A percentile compares a stretch with the other conserved stretches of the same genome.
phyloP scores from a whole-genome alignment of 2,329 filamentous ascomycete genomes.

The Emmonsiellopsis sp. region DNA sequence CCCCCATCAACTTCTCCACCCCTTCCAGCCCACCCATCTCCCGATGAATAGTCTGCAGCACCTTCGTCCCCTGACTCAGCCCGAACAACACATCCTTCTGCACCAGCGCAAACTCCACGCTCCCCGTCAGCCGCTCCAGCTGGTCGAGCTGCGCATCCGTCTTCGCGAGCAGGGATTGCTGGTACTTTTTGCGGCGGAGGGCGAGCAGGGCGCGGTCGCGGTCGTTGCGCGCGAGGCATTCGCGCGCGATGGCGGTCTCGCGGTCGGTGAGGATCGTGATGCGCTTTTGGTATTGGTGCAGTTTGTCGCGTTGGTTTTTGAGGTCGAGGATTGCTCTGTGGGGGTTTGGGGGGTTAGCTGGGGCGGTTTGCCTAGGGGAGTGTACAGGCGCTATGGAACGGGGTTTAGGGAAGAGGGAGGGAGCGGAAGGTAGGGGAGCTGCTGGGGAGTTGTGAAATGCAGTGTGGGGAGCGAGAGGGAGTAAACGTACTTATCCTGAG shows the following conservation, averaged over 20 bases:
- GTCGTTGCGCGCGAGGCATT: conserved; percentile 72
- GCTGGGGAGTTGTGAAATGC: background rate
- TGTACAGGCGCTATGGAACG: conserved; percentile 1
- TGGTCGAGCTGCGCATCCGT: conserved; percentile 92
- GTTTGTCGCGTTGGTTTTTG: conserved; percentile 93
- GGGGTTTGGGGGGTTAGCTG: conserved; percentile 4
- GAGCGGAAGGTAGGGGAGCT: background rate
- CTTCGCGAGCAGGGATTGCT: conserved; percentile 77
- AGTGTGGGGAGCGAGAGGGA: background rate
- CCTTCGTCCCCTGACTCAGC: conserved; percentile 79
- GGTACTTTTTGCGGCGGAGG: conserved; percentile 90
- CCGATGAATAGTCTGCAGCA: conserved; percentile 80
- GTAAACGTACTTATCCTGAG: conserved; percentile 70
- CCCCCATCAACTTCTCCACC: conserved; percentile 90
- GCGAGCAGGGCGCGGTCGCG: conserved; percentile 76
- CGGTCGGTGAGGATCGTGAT: conserved; percentile 77
- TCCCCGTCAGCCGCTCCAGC: conserved; percentile 76
- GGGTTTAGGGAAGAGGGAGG: background rate
- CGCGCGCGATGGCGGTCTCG: conserved; percentile 75
- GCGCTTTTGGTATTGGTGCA: conserved; percentile 89
- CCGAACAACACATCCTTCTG: conserved; percentile 95
- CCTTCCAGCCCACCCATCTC: conserved; percentile 94
- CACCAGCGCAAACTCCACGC: conserved; percentile 90
- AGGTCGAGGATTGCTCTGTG: conserved; percentile 88
- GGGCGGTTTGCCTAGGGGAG: conserved; percentile 1